Percentiles rank a stretch among this genome's conserved stretches.
phyloP scores from a whole-genome alignment of 2,329 filamentous ascomycete genomes.

The Geosmithia morbida region DNA sequence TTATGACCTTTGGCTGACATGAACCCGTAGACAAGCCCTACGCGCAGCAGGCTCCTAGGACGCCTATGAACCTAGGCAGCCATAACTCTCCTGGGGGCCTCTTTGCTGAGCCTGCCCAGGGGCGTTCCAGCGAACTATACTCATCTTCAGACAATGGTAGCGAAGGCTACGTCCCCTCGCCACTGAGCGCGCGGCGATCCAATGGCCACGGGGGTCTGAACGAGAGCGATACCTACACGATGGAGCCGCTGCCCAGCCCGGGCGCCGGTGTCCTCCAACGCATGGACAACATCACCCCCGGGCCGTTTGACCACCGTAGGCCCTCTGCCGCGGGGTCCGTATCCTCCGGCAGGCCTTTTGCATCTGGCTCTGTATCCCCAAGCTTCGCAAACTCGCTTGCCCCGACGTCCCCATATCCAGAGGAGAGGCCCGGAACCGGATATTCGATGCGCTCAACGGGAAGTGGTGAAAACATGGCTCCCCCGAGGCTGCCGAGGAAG shows the following conservation, averaged over 20 bases:
- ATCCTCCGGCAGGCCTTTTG: slow-evolving; percentile 10
- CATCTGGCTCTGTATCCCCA: slow-evolving; percentile 12
- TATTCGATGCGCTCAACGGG: slow-evolving; percentile 6
- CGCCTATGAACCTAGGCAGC: slow-evolving; percentile 46
- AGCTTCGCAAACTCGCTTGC: slow-evolving; percentile 7
- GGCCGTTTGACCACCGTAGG: slow-evolving; percentile 43
- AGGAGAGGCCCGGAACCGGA: slow-evolving; percentile 6
- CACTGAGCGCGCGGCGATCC: slow-evolving; percentile 22
- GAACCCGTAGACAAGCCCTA: slow-evolving; percentile 34
- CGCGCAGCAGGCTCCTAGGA: slow-evolving; percentile 41
- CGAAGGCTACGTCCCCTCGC: slow-evolving; percentile 22
- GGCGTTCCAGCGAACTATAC: slow-evolving; percentile 29
- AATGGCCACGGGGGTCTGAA: slow-evolving; percentile 35
- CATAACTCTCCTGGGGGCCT: slow-evolving; percentile 46
- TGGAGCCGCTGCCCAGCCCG: slow-evolving; percentile 34
- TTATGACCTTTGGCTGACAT: background rate
- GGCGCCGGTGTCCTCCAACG: slow-evolving; percentile 33
- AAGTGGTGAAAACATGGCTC: slow-evolving; percentile 14
- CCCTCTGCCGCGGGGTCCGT: slow-evolving; percentile 15
- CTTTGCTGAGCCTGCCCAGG: slow-evolving; percentile 25
- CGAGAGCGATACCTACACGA: slow-evolving; percentile 20
- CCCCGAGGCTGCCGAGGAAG: slow-evolving; percentile 27
- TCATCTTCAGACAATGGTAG: slow-evolving; percentile 27
- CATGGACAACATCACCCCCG: slow-evolving; percentile 52
- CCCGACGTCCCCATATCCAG: slow-evolving; percentile 1